Conservation (phyloP, 257 asterid genomes). For the Nicotiana obtusifolia region DNA sequence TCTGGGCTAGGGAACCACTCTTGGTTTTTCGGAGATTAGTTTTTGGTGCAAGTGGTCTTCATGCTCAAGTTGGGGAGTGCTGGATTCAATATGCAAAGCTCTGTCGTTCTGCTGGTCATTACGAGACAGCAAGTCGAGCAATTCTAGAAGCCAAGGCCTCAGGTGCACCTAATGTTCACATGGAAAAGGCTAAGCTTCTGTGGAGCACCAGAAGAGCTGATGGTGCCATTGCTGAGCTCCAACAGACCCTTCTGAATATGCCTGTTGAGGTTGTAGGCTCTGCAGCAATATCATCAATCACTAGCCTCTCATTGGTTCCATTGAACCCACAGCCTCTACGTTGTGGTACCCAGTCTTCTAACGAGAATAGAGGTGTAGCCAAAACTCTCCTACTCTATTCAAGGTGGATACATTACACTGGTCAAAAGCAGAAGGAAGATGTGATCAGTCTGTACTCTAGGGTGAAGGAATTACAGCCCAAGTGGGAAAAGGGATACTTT, state of each 20-base stretch:
- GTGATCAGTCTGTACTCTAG: slow-evolving; percentile 81
- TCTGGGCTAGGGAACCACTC: slow-evolving; percentile 99
- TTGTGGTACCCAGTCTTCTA: slow-evolving; percentile 48
- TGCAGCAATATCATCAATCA: slow-evolving; percentile 76
- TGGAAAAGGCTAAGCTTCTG: slow-evolving; percentile 95
- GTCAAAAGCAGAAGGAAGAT: slow-evolving; percentile 95
- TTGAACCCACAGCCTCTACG: slow-evolving; percentile 61
- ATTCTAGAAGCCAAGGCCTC: slow-evolving; percentile 85
- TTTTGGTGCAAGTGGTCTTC: slow-evolving; percentile 72
- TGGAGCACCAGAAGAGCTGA: slow-evolving; percentile 94
- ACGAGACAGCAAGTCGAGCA: slow-evolving; percentile 93
- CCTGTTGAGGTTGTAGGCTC: slow-evolving; percentile 81
- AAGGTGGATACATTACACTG: slow-evolving; percentile 95
- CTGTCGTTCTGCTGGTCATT: slow-evolving; percentile 97
- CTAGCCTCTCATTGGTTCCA: slow-evolving; percentile 81
- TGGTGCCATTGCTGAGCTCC: slow-evolving; percentile 98
- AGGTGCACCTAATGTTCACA: slow-evolving; percentile 79
- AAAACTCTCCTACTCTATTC: slow-evolving; percentile 88
- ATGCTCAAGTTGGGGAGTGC: slow-evolving; percentile 73
- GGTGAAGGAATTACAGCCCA: slow-evolving; percentile 90
- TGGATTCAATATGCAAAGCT: slow-evolving; percentile 97
- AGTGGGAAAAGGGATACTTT: slow-evolving; percentile 95
- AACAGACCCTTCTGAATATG: slow-evolving; percentile 87
- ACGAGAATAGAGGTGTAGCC: slow-evolving; percentile 64
- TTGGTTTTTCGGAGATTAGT: slow-evolving; percentile 92